Percentiles rank a stretch among this genome's conserved stretches.
These are phyloP conservation scores for Lasiosphaeria hispida DNA, from an alignment of 495 filamentous ascomycete genomes.

Conservation along the genomic window DNA sequence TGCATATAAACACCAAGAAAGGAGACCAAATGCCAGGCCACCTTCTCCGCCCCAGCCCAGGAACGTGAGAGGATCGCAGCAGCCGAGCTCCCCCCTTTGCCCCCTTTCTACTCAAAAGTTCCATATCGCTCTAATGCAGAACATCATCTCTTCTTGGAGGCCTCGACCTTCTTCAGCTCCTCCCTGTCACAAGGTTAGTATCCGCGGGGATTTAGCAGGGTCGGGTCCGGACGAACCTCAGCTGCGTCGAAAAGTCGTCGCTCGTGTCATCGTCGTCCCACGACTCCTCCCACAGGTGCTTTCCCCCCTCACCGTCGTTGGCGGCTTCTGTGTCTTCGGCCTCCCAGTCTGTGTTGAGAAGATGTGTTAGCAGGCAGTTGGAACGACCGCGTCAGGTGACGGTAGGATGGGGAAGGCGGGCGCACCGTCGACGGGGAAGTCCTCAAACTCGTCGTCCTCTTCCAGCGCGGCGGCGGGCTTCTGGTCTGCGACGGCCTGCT, in stretches of 20 bases:
- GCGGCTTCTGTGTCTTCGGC: slow-evolving; percentile 82
- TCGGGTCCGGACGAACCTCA: slow-evolving; percentile 66
- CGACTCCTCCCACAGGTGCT: slow-evolving; percentile 98
- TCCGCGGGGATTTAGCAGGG: slow-evolving; percentile 1
- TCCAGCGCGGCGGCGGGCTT: slow-evolving; percentile 65
- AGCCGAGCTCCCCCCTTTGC: too few relatives aligned
- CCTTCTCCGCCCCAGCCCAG: too few relatives aligned
- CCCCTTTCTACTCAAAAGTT: neutral
- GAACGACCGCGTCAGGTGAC: neutral
- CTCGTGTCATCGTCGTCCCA: slow-evolving; percentile 99
- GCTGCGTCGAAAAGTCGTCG: slow-evolving; percentile 93
- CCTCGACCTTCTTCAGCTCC: slow-evolving; percentile 91
- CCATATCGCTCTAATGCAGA: neutral
- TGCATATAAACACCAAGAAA: too few relatives aligned
- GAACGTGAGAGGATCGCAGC: too few relatives aligned
- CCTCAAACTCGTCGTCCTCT: slow-evolving; percentile 98
- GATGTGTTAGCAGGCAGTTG: neutral
- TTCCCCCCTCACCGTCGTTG: slow-evolving; percentile 50
- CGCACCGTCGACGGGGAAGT: slow-evolving; percentile 94
- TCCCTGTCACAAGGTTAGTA: slow-evolving; percentile 58
- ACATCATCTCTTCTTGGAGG: slow-evolving; percentile 54
- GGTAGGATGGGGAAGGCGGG: neutral
- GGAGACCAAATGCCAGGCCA: too few relatives aligned
- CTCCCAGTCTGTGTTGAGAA: slow-evolving; percentile 66
- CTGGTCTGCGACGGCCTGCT: slow-evolving; percentile 23